Conservation (phyloP, 2,329 filamentous ascomycete genomes). For the Fusarium beomiforme region DNA sequence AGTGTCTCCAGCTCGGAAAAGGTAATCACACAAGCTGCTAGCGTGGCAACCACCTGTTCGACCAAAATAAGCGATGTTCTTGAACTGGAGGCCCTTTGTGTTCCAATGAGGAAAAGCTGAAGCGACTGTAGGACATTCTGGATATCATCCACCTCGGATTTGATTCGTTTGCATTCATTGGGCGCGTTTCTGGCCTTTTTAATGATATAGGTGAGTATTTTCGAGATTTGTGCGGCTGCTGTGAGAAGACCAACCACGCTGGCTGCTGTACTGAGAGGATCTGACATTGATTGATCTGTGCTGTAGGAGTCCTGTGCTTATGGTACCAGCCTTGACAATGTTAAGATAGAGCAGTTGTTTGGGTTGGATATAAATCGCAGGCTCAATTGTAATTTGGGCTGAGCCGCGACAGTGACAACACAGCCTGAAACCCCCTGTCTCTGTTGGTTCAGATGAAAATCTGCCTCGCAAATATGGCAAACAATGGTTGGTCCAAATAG, state of each 20-base stretch:
- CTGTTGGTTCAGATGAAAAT: too few species aligned
- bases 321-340: too few species aligned
- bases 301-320: too few species aligned
- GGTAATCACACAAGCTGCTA: constrained; percentile 10
- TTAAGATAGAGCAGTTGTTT: too few species aligned
- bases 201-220: constrained; percentile 11
- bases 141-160: not conserved
- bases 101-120: not conserved
- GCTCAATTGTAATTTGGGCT: too few species aligned
- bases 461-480: too few species aligned
- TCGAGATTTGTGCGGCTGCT: constrained; percentile 4
- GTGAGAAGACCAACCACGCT: constrained; percentile 13
- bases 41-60: constrained; percentile 13
- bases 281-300: constrained; percentile 5
- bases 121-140: not conserved
- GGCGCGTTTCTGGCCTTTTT: constrained; percentile 9
- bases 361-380: too few species aligned
- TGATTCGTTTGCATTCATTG: not conserved
- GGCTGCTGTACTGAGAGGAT: constrained; percentile 17
- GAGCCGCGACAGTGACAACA: too few species aligned
- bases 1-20: constrained; percentile 2
- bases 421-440: too few species aligned
- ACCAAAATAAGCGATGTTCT: constrained; percentile 20
- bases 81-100: not conserved
- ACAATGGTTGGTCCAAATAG: too few species aligned